A percentile compares a stretch with the other conserved stretches of the same genome.
phyloP scores from a whole-genome alignment of 495 filamentous ascomycete species.

The Melanomma pulvis-pyrius region DNA sequence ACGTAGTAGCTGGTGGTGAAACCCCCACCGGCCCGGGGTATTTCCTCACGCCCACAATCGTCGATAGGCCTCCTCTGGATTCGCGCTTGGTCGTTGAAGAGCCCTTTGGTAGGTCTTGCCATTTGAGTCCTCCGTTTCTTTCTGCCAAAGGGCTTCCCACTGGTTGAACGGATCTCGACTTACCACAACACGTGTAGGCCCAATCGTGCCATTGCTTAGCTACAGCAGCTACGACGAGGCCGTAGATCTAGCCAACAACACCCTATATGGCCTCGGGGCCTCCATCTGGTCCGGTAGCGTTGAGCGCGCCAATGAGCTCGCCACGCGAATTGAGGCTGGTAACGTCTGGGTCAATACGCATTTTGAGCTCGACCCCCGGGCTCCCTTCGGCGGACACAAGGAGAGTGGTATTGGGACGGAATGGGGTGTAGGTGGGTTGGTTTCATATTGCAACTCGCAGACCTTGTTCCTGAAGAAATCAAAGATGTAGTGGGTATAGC shows the following conservation, averaged over 20 bases:
- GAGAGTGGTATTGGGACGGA: constrained; percentile 27
- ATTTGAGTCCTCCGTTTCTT: no score
- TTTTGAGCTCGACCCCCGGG: constrained; percentile 14
- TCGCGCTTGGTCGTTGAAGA: constrained; percentile 52
- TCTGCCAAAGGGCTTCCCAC: no score
- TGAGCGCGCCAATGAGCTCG: constrained; percentile 54
- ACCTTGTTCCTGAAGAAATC: no score
- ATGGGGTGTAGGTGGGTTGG: constrained; percentile 24
- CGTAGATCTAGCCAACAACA: constrained; percentile 57
- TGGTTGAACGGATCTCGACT: no score
- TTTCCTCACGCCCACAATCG: constrained; percentile 55
- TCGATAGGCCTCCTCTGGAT: constrained; percentile 53
- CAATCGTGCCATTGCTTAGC: constrained; percentile 59
- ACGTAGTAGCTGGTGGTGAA: background rate
- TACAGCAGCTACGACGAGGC: constrained; percentile 64
- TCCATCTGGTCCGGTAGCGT: constrained; percentile 61
- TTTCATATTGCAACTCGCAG: background rate
- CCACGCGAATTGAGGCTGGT: constrained; percentile 56
- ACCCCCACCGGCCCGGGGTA: constrained; percentile 47
- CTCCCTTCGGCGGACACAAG: constrained; percentile 31
- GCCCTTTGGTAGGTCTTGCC: constrained; percentile 46
- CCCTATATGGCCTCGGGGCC: constrained; percentile 60
- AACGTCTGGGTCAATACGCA: constrained; percentile 60
- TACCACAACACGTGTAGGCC: constrained; percentile 39
- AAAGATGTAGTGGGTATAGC: no score